Evolutionary conservation across 2,329 filamentous ascomycete genomes (phyloP), one percentile per base, ranked within the genome.

Genomic region (Phaeosphaeriaceae sp.): DNA sequence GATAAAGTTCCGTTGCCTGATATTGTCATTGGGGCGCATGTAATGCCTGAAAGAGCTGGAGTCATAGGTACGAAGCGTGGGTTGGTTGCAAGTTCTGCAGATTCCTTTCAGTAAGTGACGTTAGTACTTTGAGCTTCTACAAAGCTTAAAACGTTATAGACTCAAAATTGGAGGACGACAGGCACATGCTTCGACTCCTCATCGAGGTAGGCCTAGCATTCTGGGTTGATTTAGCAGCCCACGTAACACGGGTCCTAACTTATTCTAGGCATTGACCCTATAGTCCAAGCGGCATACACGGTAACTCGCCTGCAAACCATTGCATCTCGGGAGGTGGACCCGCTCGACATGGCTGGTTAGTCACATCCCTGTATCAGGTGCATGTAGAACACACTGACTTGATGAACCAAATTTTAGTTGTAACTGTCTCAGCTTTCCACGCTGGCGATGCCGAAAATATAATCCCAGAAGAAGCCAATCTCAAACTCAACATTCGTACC

Each of bases 361-460:
- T 26, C 11, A 26, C 7, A 26, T 26, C 11, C 23, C 7, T 9
- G 23, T 26, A 26, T 11, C 7, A 26, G 2, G 11, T 11, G 23
- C 23, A 26, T 26, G 23, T 26, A 11, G 11, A 11, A 11, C 23
- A 26, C 11, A 9, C 6, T 26, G 23, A 26, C 23, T 26, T 26
- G 7, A 26, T 26, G 7, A 7, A 26, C 11, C 23, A 26, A 26
- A 7, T 8, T 11, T 11, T 26, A 11, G 84, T 86, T 6, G 74
- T 87, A 6, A 86, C 83, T 0, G 81, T 85, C 6, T 82, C 81
- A 7, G 78, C 77, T 43, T 67, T 86, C n/a, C 78, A 84, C 50
- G 83, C 81, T 0, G 84, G 84, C 1, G 77, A 83, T 52, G 78
- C 81, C 1, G 83, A 85, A 63, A 87, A 86, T 58, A 78, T 87